Evolutionary conservation across 2,329 filamentous ascomycete species (phyloP), one percentile per base, ranked within the genome.

Genomic region (Cadophora sp.): DNA sequence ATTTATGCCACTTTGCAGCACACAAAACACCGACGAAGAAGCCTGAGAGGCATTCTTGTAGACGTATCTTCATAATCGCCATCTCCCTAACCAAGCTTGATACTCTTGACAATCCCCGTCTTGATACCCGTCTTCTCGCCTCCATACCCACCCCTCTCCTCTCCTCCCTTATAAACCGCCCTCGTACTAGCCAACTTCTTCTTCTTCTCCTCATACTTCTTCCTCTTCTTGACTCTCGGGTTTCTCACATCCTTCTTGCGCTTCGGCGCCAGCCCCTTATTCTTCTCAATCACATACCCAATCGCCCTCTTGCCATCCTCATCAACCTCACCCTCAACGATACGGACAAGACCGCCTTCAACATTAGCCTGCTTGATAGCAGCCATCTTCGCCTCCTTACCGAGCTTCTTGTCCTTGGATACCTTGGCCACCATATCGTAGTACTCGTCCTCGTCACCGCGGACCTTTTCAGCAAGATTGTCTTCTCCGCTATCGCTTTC

Each of bases 81-180:
- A 43, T 3, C 14, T 2, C 40, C 14, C 56, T 67, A 67, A 37
- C 40, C 59, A 81, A 99, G 84, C 85, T 96, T 98, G 77, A 92
- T 87, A 86, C 93, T 97, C 89, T 96, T 97, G 76, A 98, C 89
- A 80, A 99, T 82, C 24, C 92, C 92, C 75, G 91, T 92, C 85
- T 97, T 98, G 83, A 99, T 97, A 89, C 96, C 96, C 51, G 94
- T 96, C 82, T 92, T 82, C 80, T 98, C 96, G 82, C 96, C 96
- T 73, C 88, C 88, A 83, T 99, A 99, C 64, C 94, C 92, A 76
- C 93, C 92, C 77, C 88, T 88, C 74, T 92, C 89, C 82, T 97
- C 90, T 70, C 93, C 92, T 73, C 93, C 93, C 81, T 94, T 93
- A 83, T 94, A 98, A 16, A 93, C 85, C 9, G 92, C 87, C 83